A percentile compares a stretch with the other conserved stretches of the same genome.
These are phyloP conservation scores for Nicotiana obtusifolia DNA, from an alignment of 257 asterid genomes.

Conservation along the genomic window DNA sequence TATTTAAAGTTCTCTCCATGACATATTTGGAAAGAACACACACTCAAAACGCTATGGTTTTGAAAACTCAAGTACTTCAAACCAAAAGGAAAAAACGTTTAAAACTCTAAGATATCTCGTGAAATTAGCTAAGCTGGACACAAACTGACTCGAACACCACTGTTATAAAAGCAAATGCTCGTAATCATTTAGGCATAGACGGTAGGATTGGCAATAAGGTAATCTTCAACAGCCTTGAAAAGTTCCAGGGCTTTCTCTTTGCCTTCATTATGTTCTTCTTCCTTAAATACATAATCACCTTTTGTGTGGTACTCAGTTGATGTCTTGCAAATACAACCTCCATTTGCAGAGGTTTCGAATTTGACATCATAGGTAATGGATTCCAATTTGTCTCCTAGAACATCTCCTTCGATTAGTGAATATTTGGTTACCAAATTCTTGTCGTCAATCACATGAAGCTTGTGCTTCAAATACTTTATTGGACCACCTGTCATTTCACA, in stretches of 20 bases:
- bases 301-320: slow-evolving; percentile 7
- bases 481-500: slow-evolving; percentile 1
- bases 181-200: not conserved
- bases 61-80: no score
- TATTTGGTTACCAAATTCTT: slow-evolving; percentile 12
- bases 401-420: slow-evolving; percentile 18
- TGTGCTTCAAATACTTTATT: slow-evolving; percentile 14
- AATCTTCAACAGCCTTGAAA: slow-evolving; percentile 15
- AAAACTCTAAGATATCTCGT: no score
- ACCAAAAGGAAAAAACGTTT: no score
- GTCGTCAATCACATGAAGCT: slow-evolving; percentile 11
- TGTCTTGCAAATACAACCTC: slow-evolving; percentile 14
- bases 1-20: no score
- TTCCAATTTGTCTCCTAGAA: slow-evolving; percentile 12
- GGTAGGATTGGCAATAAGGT: slow-evolving; percentile 16
- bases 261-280: slow-evolving; percentile 15
- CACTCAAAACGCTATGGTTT: no score
- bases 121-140: no score
- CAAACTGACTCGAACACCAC: no score
- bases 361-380: slow-evolving; percentile 3
- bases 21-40: no score
- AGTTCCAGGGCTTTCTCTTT: not conserved
- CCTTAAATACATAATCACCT: slow-evolving; percentile 7
- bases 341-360: slow-evolving; percentile 12
- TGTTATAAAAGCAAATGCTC: no score